Percentiles rank a stretch among this genome's conserved stretches.
phyloP scores from a whole-genome alignment of 345 rosid species.

The Salix udensis region DNA sequence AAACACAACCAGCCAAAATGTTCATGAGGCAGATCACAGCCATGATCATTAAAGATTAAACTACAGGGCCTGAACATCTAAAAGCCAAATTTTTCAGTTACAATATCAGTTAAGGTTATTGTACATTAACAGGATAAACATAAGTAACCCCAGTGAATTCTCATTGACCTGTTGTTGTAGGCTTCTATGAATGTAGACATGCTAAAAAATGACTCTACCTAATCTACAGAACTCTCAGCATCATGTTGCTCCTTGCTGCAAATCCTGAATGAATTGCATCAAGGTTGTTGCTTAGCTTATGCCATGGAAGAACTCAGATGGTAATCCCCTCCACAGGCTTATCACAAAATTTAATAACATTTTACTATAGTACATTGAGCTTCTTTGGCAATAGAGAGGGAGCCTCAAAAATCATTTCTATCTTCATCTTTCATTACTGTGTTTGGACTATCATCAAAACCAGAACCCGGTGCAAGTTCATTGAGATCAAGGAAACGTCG shows the following conservation, averaged over 20 bases:
- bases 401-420: slow-evolving; percentile 51
- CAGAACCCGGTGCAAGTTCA: slow-evolving; percentile 89
- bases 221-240: slow-evolving; percentile 60
- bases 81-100: slow-evolving; percentile 34
- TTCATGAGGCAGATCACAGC: slow-evolving; percentile 8
- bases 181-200: slow-evolving; percentile 44
- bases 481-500: slow-evolving; percentile 83
- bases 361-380: slow-evolving; percentile 39
- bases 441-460: slow-evolving; percentile 86
- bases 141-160: slow-evolving; percentile 39
- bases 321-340: slow-evolving; percentile 35
- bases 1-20: slow-evolving; percentile 25
- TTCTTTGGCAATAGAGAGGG: slow-evolving; percentile 27
- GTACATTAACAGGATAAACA: slow-evolving; percentile 50
- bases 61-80: slow-evolving; percentile 34
- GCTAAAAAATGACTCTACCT: slow-evolving; percentile 70
- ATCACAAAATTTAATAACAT: slow-evolving; percentile 42
- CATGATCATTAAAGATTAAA: slow-evolving; percentile 11
- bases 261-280: slow-evolving; percentile 33
- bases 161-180: slow-evolving; percentile 27
- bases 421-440: slow-evolving; percentile 64
- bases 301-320: slow-evolving; percentile 37
- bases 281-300: slow-evolving; percentile 32
- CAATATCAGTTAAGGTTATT: slow-evolving; percentile 47
- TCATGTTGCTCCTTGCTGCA: slow-evolving; percentile 37